These are phyloP conservation scores for Pulicaria dysenterica DNA, from an alignment of 129 eudicot genomes.

Conservation along the genomic window DNA sequence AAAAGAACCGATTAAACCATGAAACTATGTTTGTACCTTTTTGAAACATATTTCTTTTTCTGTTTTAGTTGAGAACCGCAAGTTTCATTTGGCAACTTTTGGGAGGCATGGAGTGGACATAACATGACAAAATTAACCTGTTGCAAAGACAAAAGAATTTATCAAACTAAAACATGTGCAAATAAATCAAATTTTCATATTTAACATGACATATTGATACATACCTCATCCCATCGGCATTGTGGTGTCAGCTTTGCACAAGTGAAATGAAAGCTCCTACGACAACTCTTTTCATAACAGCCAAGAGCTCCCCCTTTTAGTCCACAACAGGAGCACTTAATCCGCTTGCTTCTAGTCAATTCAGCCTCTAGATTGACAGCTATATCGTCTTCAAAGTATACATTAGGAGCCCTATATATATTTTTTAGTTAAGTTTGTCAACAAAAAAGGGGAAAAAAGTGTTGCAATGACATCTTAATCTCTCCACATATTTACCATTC, in stretches of 20 bases:
- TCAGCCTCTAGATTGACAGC: constrained; percentile 84
- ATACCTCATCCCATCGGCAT: constrained; percentile 89
- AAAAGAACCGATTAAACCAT: background rate
- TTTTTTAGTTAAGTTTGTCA: constrained; percentile 6
- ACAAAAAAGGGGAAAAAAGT: background rate
- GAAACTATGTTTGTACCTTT: constrained; percentile 46
- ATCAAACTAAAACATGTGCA: background rate
- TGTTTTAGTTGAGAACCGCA: constrained; percentile 40
- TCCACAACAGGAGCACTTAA: constrained; percentile 85
- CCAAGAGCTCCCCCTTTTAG: constrained; percentile 94
- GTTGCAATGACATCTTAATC: background rate
- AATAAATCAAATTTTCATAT: background rate
- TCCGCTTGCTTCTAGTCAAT: constrained; percentile 75
- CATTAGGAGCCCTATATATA: constrained; percentile 91
- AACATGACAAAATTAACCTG: constrained; percentile 96
- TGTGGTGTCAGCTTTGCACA: constrained; percentile 80
- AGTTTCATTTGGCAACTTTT: constrained; percentile 61
- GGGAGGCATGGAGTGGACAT: constrained; percentile 83
- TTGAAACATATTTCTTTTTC: constrained; percentile 41
- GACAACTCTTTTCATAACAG: constrained; percentile 82
- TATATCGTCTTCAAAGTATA: constrained; percentile 75
- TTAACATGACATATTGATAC: constrained; percentile 24
- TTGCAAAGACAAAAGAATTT: background rate
- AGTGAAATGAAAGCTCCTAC: constrained; percentile 88
- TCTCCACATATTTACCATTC: constrained; percentile 64